Evolutionary conservation across 306 rosid species (phyloP), one percentile per base, ranked within the genome.

Genomic region (Vigna unguiculata): DNA sequence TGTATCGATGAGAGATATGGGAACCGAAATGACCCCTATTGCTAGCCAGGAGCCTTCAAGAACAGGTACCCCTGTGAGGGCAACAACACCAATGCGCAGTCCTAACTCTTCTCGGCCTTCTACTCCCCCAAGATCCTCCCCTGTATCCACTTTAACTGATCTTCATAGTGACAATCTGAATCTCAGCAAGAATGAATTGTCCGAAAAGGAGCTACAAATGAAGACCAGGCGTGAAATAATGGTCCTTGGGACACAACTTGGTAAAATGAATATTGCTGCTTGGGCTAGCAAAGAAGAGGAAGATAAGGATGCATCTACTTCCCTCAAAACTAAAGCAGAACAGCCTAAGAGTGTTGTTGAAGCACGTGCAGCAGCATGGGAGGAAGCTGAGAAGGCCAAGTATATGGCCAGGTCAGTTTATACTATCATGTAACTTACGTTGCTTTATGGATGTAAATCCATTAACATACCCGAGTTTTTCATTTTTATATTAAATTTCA

Each of bases 1-100:
- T 51, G 97, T 94, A 74, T 94, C 98, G 6, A 94, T 94, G 98
- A 87, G 97, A 85, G 98, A 94, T 75, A 94, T 94, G 98, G 98
- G 98, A 45, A 94, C 98, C 17, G 98, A 94, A 85, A 94, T 94
- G 98, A 94, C 98, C 36, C 97, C 98, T 49, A 90, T 94, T 69
- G 96, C 97, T 57, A 94, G 98, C 82, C 98, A 94, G 84, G 98
- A 94, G 79, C 98, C 98, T 47, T 94, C 98, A 59, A 83, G 98
- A 81, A 94, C 93, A 54, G 97, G 96, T 76, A 94, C 98, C 66
- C 98, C 98, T 2, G 91, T 94, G 68, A 84, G 97, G 82, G 96
- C 98, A 59, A 90, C 97, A 76, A 90, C 98, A 58, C 98, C 98
- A 2, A 87, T 82, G 62, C 95, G 91, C 76, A 94, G 98, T 80